A percentile compares a stretch with the other conserved stretches of the same genome.
These are phyloP conservation scores for Miamiensis avidus DNA, from an alignment of 169 alveolate species.

Conservation along the genomic window DNA sequence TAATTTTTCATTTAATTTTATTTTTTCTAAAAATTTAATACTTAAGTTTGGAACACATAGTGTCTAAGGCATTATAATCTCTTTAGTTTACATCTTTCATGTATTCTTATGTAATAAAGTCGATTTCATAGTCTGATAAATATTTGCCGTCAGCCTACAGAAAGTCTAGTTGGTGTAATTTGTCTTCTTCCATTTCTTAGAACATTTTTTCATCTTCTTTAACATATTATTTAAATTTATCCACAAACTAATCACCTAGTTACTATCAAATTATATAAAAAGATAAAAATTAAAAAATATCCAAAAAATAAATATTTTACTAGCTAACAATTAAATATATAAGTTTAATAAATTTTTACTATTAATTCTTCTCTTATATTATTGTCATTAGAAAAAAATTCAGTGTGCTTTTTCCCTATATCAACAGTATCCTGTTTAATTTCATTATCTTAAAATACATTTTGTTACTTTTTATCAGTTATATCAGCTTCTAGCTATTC, in stretches of 20 bases:
- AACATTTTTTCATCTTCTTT: constrained; percentile 23
- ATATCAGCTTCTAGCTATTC: background rate
- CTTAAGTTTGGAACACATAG: constrained; percentile 3
- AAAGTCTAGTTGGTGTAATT: constrained; percentile 19
- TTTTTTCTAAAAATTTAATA: too few relatives aligned
- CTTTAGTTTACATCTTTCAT: constrained; percentile 20
- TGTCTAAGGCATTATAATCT: constrained; percentile 35
- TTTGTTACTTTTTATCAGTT: background rate
- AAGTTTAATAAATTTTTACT: too few relatives aligned
- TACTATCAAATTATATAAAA: too few relatives aligned
- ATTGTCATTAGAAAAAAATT: background rate
- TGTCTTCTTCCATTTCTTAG: constrained; percentile 1
- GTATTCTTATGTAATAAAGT: constrained; percentile 23
- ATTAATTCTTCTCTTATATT: background rate
- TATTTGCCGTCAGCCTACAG: constrained; percentile 22
- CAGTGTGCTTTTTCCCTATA: background rate
- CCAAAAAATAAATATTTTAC: too few relatives aligned
- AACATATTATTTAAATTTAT: constrained; percentile 26
- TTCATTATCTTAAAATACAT: background rate
- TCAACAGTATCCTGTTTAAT: background rate
- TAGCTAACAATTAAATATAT: too few relatives aligned
- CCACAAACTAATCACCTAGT: constrained; percentile 7
- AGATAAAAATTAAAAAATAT: too few relatives aligned
- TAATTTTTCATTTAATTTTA: too few relatives aligned
- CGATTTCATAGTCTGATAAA: constrained; percentile 28